Evolutionary conservation across 495 filamentous ascomycete species (phyloP), one percentile per base, ranked within the genome.

Genomic region (Penicillium salamii): DNA sequence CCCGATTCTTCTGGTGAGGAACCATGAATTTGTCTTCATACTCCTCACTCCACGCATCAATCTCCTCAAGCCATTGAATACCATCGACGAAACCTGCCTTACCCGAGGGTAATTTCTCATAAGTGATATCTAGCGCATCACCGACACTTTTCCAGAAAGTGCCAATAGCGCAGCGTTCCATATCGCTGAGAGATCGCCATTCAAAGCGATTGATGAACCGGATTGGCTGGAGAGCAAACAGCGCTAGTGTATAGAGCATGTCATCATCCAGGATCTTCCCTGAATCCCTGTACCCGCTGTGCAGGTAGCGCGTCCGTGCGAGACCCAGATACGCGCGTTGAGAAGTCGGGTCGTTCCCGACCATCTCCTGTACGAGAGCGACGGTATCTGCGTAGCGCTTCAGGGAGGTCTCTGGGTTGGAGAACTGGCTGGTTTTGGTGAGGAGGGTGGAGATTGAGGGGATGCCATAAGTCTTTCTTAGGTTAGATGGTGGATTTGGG

Each of bases 331-430:
- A 65, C 7, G 77, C 61, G 7, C 83, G 72, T 6, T 68, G 62
- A 1, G 75, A 74, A 9, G 69, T 64, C 0, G 84, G 83, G 11
- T 67, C 45, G 29, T 74, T 54, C 12, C 63, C 67, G 13, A 74
- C 55, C 46, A 83, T 74, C 59, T 88, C 83, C 21, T 69, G 70
- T 20, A 88, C 72, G 3, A 88, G 62, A 19, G 78, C 66, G 19
- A 33, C 66, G 0, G 86, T 89, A 59, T 88, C 86, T 17, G 78
- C 75, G 51, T 84, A 86, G 50, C 85, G 77, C 58, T 86, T 87
- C 0, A 73, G 61, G 3, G 80, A 78, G 9, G 67, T 79, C 5
- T 63, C 68, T 0, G 72, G 62, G 40, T 71, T 70, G 12, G 79
- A 75, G 37, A 89, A 76, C 46, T 87, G 77, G 29, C 67, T 74